Percentiles rank a stretch among this genome's conserved stretches.
Conservation (phyloP, 2,329 filamentous ascomycete species). For the Botryotinia globosa region DNA sequence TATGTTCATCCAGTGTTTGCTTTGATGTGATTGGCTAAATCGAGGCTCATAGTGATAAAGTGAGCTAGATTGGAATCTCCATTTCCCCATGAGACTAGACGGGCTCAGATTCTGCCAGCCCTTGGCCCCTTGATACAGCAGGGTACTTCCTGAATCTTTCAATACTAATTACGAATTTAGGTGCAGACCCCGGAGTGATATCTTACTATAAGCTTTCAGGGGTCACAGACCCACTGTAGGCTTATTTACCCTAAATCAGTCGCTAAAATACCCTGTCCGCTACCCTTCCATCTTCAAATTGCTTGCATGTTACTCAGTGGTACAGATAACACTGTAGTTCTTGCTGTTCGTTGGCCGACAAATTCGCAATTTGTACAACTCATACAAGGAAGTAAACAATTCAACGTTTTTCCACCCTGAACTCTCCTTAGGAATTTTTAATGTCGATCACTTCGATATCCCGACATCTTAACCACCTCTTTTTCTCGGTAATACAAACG, state of each 20-base stretch:
- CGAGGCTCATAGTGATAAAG: neutral
- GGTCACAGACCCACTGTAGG: neutral
- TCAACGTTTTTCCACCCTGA: neutral
- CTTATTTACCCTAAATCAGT: constrained; percentile 9
- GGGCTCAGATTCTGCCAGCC: neutral
- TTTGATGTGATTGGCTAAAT: neutral
- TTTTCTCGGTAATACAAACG: constrained; percentile 6
- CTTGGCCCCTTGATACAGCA: neutral
- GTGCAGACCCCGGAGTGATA: neutral
- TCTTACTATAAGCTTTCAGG: neutral
- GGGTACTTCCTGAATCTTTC: neutral
- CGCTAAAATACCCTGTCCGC: constrained; percentile 4
- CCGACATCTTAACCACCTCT: neutral
- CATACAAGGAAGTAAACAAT: neutral
- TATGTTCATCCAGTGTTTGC: neutral
- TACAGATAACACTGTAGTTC: neutral
- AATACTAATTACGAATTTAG: neutral
- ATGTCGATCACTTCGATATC: neutral
- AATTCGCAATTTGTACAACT: neutral
- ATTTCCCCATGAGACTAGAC: neutral
- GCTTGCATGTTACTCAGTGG: neutral
- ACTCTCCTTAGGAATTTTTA: neutral
- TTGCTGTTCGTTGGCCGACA: neutral
- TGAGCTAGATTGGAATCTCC: neutral
- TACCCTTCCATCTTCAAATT: constrained; percentile 5